Evolutionary conservation across 2,329 filamentous ascomycete genomes (phyloP).

Genomic region (Davidsoniella australis): DNA sequence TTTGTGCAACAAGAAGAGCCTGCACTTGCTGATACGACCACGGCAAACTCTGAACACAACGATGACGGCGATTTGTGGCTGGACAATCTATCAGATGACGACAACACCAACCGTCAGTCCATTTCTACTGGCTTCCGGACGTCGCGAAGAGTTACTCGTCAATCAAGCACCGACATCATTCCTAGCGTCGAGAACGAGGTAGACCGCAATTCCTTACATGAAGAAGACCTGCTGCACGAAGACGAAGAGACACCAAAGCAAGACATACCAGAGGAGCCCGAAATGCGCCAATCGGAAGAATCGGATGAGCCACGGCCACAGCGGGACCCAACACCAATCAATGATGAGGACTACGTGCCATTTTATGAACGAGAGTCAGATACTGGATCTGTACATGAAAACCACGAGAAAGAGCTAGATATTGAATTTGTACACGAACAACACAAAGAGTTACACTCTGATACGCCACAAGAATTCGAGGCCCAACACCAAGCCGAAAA

Average conservation of each 20-base stretch:
- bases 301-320: not conserved
- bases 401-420: not conserved
- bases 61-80: conserved; percentile 32
- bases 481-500: not conserved
- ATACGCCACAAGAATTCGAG: no score
- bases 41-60: conserved; percentile 15
- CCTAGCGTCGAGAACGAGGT: not conserved
- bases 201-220: not conserved
- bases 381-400: not conserved
- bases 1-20: not conserved
- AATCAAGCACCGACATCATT: not conserved
- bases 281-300: not conserved
- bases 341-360: not conserved
- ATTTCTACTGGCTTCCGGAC: not conserved
- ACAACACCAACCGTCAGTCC: not conserved
- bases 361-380: not conserved
- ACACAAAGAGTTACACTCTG: no score
- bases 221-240: not conserved
- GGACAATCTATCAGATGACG: conserved; percentile 23
- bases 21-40: not conserved
- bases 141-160: not conserved
- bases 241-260: not conserved
- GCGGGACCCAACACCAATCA: not conserved
- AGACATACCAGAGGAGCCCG: not conserved
- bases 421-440: no score